A percentile compares a stretch with the other conserved stretches of the same genome.
Conservation (phyloP, 768 basidiomycete species). For the Xerocomus potaroensis region DNA sequence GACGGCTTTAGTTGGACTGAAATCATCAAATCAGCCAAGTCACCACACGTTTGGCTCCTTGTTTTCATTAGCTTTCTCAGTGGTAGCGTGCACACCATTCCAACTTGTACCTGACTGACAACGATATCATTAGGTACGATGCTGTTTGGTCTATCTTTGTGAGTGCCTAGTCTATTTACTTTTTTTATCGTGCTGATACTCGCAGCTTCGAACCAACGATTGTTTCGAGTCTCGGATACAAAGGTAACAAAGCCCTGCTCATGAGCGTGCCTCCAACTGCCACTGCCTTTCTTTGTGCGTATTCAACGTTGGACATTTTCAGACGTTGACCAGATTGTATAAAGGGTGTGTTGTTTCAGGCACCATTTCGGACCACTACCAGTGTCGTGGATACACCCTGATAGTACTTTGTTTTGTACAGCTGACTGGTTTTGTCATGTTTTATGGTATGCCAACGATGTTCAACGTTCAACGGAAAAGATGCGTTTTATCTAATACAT, state of each 20-base stretch:
- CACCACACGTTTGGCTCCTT: conserved; percentile 54
- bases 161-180: conserved; percentile 5
- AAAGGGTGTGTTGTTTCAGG: conserved; percentile 36
- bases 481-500: neutral
- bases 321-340: neutral
- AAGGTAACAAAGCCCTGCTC: conserved; percentile 49
- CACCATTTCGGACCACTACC: conserved; percentile 48
- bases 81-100: conserved; percentile 33
- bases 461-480: too few relatives aligned
- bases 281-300: conserved; percentile 42
- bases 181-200: conserved; percentile 32
- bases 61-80: conserved; percentile 48
- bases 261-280: conserved; percentile 59
- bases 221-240: conserved; percentile 57
- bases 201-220: conserved; percentile 72
- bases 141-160: conserved; percentile 21
- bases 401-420: conserved; percentile 42
- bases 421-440: conserved; percentile 51
- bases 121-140: conserved; percentile 11
- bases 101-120: neutral
- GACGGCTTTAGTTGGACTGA: conserved; percentile 58
- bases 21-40: conserved; percentile 43
- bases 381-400: conserved; percentile 44
- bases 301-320: neutral
- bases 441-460: conserved; percentile 39